Evolutionary conservation across 2,329 filamentous ascomycete species (phyloP), one percentile per base, ranked within the genome.

Genomic region (Aspergillus thermomutatus): DNA sequence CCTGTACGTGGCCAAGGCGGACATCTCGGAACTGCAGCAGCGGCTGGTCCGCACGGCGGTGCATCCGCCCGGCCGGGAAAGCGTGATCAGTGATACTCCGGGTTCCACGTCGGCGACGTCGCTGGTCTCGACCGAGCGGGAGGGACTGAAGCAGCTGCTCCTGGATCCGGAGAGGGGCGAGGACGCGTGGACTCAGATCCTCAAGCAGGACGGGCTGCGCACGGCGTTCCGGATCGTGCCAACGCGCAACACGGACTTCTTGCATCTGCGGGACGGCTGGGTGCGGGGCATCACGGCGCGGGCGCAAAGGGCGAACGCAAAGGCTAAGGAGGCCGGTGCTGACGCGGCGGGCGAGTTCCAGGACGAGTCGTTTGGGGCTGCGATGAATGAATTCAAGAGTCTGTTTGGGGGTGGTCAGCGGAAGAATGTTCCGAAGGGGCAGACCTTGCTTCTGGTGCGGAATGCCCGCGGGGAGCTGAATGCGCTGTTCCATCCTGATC

Each of bases 231-330:
- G 93, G 48, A 88, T 99, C 61, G 87, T 93, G 2, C 94, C 94
- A 0, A 92, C 91, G n/a, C 83, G 91, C 40, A 92, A 95, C 74
- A 99, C 94, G 19, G 92, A 97, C 74, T 97, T 97, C 75, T 86
- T 88, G 63, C 94, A 99, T 73, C 75, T 99, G 60, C 85, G 93
- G 43, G 94, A 99, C 70, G 94, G 90, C 1, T 95, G 92, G 79
- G 90, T 97, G 57, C 85, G 92, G 5, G 89, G 90, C 23, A 88
- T 99, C 61, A 89, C 90, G 53, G 87, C 84, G 8, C 85, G 89
- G 34, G 87, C 88, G 2, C 81, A 87, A 60, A 79, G 81, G 23
- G 79, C 79, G 1, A 79, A 82, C 41, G 78, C 82, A 43, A 75
- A 77, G 52, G 73, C 74, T 7, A 70, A 73, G 2, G 75, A 78